These are phyloP conservation scores for Emergomyces africanus DNA, from an alignment of 2,329 filamentous ascomycete species.

Conservation along the genomic window DNA sequence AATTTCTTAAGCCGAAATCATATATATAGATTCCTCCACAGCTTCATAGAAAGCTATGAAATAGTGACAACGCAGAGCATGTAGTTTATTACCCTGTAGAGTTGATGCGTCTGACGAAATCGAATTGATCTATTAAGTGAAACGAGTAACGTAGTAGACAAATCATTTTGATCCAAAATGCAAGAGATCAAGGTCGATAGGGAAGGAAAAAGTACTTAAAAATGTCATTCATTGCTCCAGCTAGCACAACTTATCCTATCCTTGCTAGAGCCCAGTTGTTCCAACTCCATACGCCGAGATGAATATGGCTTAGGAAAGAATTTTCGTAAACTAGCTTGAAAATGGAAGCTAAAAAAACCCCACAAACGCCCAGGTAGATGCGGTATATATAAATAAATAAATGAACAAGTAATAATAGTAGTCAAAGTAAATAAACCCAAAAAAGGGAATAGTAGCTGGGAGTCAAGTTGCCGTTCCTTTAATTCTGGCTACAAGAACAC, in stretches of 20 bases:
- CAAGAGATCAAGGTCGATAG: not conserved
- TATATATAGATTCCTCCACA: too few species aligned
- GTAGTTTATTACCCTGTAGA: too few species aligned
- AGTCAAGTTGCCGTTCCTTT: not conserved
- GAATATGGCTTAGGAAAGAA: not conserved
- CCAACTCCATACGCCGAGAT: not conserved
- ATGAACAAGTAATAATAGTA: not conserved
- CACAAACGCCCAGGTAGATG: not conserved
- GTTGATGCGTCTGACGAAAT: not conserved
- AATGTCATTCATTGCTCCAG: not conserved
- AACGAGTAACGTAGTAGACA: not conserved
- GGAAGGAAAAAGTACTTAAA: not conserved
- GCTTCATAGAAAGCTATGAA: too few species aligned
- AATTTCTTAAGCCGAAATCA: too few species aligned
- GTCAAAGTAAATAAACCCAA: not conserved
- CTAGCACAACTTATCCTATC: not conserved
- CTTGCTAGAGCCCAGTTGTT: not conserved
- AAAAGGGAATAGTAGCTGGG: not conserved
- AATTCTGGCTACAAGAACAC: conserved; percentile 46
- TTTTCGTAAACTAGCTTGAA: not conserved
- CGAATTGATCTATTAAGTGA: not conserved
- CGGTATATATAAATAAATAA: not conserved
- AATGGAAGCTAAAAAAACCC: not conserved
- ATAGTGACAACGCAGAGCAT: too few species aligned
- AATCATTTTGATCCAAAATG: not conserved